Evolutionary conservation across 768 basidiomycete species (phyloP), one percentile per base, ranked within the genome.

Genomic region (Hypholoma sublateritium): DNA sequence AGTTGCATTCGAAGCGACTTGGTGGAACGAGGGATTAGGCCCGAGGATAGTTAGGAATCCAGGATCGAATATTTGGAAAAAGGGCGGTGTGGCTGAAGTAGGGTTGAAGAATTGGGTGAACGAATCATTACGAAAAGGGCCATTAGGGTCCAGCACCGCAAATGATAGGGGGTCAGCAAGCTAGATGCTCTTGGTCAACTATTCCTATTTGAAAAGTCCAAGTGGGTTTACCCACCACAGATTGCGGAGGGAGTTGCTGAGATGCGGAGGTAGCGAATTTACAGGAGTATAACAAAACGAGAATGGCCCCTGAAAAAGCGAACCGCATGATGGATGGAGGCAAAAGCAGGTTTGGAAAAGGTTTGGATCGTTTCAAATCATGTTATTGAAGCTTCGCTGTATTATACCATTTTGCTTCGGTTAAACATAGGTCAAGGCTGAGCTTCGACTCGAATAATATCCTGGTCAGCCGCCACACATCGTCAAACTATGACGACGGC

Each of bases 31-130:
- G 5, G 89, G 83, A 22, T 73, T 70, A 4, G 69, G 59, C 1
- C 89, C 90, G 1, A 90, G 78, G 54, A 91, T 73, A 6, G 67
- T 55, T 43, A 87, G 71, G 70, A 92, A 91, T n/a, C 70, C 62
- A n/a, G 53, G 47, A 58, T 80, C 70, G 55, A 79, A 78, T 53
- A 80, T 70, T 59, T 79, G 77, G 70, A 91, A 87, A 63, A 87
- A 81, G 0, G 85, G 83, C 13, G 81, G 50, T 4, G 54, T 48
- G 12, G 78, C 76, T 62, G 71, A 85, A 82, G 49, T n/a, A 69
- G 68, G 36, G 77, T 77, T 65, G 70, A 85, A 83, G 46, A 78
- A 74, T 12, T 74, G 64, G 25, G 65, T 70, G 37, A 76, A 77
- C 11, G 78, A 62, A 22, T 65, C 62, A 8, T 71, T 64, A 19